phyloP scores from a whole-genome alignment of 2,329 filamentous ascomycete species.

The Alternaria ethzedia region DNA sequence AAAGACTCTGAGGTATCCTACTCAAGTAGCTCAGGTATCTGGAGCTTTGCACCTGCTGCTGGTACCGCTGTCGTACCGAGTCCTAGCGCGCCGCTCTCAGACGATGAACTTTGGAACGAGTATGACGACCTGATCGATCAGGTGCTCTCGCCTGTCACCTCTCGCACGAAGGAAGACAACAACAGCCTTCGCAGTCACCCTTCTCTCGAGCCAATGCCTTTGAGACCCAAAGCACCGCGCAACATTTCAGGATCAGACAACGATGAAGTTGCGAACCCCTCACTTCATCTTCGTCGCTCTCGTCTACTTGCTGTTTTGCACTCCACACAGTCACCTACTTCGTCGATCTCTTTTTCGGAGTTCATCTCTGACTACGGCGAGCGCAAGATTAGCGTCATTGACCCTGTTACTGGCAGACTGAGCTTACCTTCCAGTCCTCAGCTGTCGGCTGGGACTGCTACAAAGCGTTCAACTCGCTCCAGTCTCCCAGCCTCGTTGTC shows the following conservation, averaged over 20 bases:
- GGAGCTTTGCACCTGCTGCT: conserved; percentile 63
- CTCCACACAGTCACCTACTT: conserved; percentile 56
- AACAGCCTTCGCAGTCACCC: conserved; percentile 25
- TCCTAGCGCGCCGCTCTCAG: conserved; percentile 66
- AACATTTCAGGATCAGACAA: conserved; percentile 41
- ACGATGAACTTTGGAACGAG: conserved; percentile 94
- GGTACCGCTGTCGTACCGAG: conserved; percentile 69
- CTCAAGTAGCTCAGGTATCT: conserved; percentile 69
- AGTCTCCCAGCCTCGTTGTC: conserved; percentile 42
- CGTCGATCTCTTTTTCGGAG: conserved; percentile 61
- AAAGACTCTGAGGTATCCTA: conserved; percentile 73
- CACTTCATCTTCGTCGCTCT: conserved; percentile 56
- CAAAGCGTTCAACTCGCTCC: conserved; percentile 42
- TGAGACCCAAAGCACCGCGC: conserved; percentile 31
- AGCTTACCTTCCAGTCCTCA: conserved; percentile 44
- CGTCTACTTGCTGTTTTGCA: conserved; percentile 59
- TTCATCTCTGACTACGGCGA: conserved; percentile 60
- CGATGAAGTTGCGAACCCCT: conserved; percentile 37
- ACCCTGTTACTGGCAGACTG: conserved; percentile 47
- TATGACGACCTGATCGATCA: conserved; percentile 88
- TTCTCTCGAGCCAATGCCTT: conserved; percentile 38
- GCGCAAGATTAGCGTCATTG: conserved; percentile 45
- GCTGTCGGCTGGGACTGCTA: conserved; percentile 36
- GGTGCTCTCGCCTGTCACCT: conserved; percentile 57
- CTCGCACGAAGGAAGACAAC: conserved; percentile 12